A percentile compares a stretch with the other conserved stretches of the same genome.
These are phyloP conservation scores for Melampsora americana DNA, from an alignment of 1,284 basidiomycete species.

Conservation along the genomic window DNA sequence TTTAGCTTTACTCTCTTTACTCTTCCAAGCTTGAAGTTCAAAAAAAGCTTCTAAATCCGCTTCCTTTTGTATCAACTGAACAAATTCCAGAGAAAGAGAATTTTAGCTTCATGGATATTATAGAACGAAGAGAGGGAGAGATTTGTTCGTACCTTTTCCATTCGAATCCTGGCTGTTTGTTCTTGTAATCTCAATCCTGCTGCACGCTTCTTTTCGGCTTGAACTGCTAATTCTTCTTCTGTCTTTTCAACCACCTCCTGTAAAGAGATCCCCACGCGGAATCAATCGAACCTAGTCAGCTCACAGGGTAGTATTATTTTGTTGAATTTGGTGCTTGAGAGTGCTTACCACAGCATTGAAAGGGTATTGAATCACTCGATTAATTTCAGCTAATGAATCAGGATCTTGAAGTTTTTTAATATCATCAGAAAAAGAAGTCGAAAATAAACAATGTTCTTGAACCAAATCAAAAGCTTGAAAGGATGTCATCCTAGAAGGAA, in stretches of 20 bases:
- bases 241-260: slow-evolving; percentile 75
- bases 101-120: neutral
- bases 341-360: slow-evolving; percentile 62
- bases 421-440: slow-evolving; percentile 65
- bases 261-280: slow-evolving; percentile 19
- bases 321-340: no score
- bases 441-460: slow-evolving; percentile 79
- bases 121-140: neutral
- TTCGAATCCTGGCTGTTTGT: slow-evolving; percentile 78
- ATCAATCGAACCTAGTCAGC: neutral
- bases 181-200: slow-evolving; percentile 85
- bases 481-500: slow-evolving; percentile 62
- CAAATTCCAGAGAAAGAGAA: neutral
- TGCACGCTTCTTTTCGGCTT: slow-evolving; percentile 75
- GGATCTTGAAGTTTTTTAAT: slow-evolving; percentile 68
- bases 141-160: slow-evolving; percentile 68
- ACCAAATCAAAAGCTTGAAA: slow-evolving; percentile 61
- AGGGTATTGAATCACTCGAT: slow-evolving; percentile 80
- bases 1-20: slow-evolving; percentile 69
- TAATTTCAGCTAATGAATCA: slow-evolving; percentile 63
- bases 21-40: slow-evolving; percentile 65
- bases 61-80: slow-evolving; percentile 36
- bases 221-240: slow-evolving; percentile 77
- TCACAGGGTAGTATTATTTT: neutral
- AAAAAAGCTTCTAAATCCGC: slow-evolving; percentile 69